These are phyloP conservation scores for Candida maesae DNA, from an alignment of 805 yeast species.

Conservation along the genomic window DNA sequence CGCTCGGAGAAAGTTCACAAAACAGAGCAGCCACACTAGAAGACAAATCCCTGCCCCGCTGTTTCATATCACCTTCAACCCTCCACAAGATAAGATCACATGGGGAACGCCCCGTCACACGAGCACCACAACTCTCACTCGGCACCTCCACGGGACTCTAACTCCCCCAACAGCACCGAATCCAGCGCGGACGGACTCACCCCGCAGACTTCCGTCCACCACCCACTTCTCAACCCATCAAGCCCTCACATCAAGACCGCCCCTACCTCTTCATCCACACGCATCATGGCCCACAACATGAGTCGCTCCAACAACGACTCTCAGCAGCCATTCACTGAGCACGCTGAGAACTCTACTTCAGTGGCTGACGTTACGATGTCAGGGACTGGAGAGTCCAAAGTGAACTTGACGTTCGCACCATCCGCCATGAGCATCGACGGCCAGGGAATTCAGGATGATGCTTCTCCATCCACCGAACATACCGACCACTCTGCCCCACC, in stretches of 20 bases:
- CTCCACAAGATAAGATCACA: constrained; percentile 1
- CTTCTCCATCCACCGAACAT: too few species aligned
- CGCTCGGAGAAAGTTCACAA: too few species aligned
- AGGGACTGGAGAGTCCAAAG: constrained; percentile 24
- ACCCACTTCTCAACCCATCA: constrained; percentile 21
- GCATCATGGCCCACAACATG: constrained; percentile 20
- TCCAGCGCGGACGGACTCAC: constrained; percentile 3
- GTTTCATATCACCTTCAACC: too few species aligned
- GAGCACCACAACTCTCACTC: constrained; percentile 4
- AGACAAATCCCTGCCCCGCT: too few species aligned
- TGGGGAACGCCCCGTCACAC: constrained; percentile 15
- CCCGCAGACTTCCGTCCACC: constrained; percentile 12
- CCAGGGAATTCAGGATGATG: constrained; percentile 2
- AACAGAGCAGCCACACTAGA: too few species aligned
- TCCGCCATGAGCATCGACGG: constrained; percentile 27
- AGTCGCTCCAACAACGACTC: neutral
- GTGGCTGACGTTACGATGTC: constrained; percentile 27
- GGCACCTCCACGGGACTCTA: neutral
- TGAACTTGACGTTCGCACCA: constrained; percentile 22
- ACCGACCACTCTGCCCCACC: too few species aligned
- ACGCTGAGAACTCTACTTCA: constrained; percentile 14
- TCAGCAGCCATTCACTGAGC: constrained; percentile 5
- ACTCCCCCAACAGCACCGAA: neutral
- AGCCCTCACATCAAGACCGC: constrained; percentile 11
- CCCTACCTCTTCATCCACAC: constrained; percentile 20